Evolutionary conservation across 768 basidiomycete genomes (phyloP).

Genomic region (Collybia mongolica): DNA sequence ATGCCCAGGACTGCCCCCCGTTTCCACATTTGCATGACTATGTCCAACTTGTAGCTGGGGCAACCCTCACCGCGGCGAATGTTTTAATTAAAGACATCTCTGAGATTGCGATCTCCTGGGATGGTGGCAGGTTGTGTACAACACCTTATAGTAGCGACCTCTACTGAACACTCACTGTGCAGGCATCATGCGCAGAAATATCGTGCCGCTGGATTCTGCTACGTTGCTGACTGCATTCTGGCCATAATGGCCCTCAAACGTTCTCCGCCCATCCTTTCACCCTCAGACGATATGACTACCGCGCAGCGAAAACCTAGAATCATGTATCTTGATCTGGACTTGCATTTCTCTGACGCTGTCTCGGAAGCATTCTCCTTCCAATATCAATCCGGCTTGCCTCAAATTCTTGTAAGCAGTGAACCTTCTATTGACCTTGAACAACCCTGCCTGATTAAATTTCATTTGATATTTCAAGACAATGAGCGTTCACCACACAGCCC

Average conservation of each 20-base stretch:
- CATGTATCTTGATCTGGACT: conserved; percentile 91
- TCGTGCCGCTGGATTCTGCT: conserved; percentile 88
- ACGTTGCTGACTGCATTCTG: conserved; percentile 87
- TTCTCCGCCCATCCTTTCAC: conserved; percentile 10
- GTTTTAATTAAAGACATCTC: conserved; percentile 49
- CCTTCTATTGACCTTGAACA: background rate
- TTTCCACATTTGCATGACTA: conserved; percentile 74
- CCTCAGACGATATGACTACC: conserved; percentile 1
- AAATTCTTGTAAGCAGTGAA: conserved; percentile 41
- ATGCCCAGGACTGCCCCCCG: conserved; percentile 72
- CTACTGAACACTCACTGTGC: background rate
- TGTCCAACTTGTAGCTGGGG: conserved; percentile 70
- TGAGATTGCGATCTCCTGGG: conserved; percentile 82
- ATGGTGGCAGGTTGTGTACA: conserved; percentile 72
- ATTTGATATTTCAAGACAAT: conserved; percentile 50
- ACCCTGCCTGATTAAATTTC: background rate
- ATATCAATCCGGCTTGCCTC: conserved; percentile 30
- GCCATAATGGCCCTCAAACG: conserved; percentile 72
- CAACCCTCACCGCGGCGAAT: conserved; percentile 70
- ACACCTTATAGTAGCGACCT: background rate
- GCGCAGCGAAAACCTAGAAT: conserved; percentile 49
- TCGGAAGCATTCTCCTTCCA: conserved; percentile 68
- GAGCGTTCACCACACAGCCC: conserved; percentile 81
- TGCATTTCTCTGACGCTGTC: conserved; percentile 91
- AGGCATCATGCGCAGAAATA: conserved; percentile 86